Evolutionary conservation across 495 filamentous ascomycete species (phyloP).

Genomic region (Aspergillus mulundensis): DNA sequence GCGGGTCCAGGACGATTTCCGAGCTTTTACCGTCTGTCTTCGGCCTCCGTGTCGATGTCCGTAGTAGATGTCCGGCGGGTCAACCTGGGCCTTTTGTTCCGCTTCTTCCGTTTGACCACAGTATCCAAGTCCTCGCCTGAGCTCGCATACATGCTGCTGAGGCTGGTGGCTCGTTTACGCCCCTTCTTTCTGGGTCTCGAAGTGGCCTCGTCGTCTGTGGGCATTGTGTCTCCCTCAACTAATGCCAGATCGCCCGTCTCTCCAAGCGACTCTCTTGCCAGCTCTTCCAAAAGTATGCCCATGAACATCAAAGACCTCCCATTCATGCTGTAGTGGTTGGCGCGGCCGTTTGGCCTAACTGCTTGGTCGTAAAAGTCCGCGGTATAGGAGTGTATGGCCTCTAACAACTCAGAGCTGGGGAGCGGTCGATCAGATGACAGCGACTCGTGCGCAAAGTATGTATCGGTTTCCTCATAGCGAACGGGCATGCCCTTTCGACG

Average conservation of each 20-base stretch:
- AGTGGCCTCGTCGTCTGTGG: constrained; percentile 21
- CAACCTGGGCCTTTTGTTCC: constrained; percentile 27
- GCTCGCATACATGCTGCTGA: constrained; percentile 16
- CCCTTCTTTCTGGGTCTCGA: constrained; percentile 7
- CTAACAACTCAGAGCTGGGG: constrained; percentile 71
- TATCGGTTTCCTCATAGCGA: constrained; percentile 64
- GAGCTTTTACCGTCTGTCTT: constrained; percentile 11
- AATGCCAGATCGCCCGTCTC: constrained; percentile 71
- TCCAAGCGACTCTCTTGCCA: constrained; percentile 58
- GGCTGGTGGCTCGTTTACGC: constrained; percentile 21
- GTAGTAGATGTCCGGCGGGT: constrained; percentile 19
- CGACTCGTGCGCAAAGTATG: constrained; percentile 60
- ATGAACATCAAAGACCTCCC: constrained; percentile 79
- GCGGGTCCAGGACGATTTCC: neutral
- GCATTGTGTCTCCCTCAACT: constrained; percentile 54
- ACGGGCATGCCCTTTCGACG: constrained; percentile 55
- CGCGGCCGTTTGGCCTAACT: constrained; percentile 26
- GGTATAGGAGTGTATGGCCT: constrained; percentile 68
- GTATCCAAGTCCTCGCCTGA: constrained; percentile 23
- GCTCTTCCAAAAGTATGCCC: constrained; percentile 79
- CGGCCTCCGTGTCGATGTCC: constrained; percentile 27
- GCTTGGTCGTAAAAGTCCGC: constrained; percentile 63
- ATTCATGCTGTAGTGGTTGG: constrained; percentile 68
- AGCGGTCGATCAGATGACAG: constrained; percentile 52
- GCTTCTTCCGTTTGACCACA: constrained; percentile 21